A percentile compares a stretch with the other conserved stretches of the same genome.
These are phyloP conservation scores for Babesia gibsoni DNA, from an alignment of 169 alveolate genomes.

Conservation along the genomic window DNA sequence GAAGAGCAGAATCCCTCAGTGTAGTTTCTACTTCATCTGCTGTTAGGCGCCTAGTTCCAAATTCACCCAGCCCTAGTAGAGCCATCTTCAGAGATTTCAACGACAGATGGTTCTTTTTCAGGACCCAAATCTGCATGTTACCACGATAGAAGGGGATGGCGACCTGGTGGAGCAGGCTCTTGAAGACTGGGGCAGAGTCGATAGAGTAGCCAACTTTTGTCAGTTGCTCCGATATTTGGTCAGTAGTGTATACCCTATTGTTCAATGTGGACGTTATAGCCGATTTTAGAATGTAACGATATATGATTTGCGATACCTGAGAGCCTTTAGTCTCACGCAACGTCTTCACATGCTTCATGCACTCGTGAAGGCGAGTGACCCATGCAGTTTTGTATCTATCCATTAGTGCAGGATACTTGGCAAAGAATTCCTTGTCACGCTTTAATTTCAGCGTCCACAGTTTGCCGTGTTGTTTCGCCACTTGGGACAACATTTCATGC, in stretches of 20 bases:
- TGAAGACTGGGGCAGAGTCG: conserved; percentile 18
- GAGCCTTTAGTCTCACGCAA: conserved; percentile 19
- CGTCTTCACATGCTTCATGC: conserved; percentile 36
- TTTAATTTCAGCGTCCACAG: conserved; percentile 49
- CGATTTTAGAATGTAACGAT: conserved; percentile 29
- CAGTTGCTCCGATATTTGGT: conserved; percentile 33
- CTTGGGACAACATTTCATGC: conserved; percentile 34
- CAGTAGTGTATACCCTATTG: conserved; percentile 30
- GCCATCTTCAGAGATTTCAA: conserved; percentile 7
- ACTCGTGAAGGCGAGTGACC: conserved; percentile 27
- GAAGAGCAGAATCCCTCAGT: conserved; percentile 13
- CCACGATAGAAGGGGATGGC: conserved; percentile 37
- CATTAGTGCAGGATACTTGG: conserved; percentile 13
- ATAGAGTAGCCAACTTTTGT: conserved; percentile 37
- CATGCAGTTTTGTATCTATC: conserved; percentile 33
- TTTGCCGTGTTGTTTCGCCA: conserved; percentile 57
- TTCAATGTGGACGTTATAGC: conserved; percentile 23
- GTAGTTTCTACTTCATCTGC: conserved; percentile 5
- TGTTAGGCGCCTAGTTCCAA: conserved; percentile 1
- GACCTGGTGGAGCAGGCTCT: conserved; percentile 42
- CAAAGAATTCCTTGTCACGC: conserved; percentile 38
- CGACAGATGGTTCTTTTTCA: conserved; percentile 20
- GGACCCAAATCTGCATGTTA: conserved; percentile 30
- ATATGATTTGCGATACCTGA: conserved; percentile 31
- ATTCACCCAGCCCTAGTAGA: background rate